Conservation (phyloP, 140 eudicot genomes). For the Anethum foeniculum region DNA sequence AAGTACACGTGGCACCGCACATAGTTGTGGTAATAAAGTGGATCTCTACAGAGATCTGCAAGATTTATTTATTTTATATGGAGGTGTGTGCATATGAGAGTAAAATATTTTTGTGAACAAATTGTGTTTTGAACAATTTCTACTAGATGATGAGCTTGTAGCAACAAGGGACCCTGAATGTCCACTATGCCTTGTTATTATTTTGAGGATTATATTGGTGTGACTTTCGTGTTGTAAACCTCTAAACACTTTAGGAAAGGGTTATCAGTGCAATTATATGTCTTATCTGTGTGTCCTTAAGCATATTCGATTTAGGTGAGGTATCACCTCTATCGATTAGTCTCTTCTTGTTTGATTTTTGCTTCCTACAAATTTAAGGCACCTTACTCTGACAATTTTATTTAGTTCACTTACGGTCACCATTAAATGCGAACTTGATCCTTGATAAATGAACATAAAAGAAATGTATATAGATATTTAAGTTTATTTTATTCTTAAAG, state of each 20-base stretch:
- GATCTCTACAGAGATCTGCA: background rate
- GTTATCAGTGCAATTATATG: background rate
- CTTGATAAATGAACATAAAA: background rate
- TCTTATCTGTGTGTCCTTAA: background rate
- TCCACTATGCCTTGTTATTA: background rate
- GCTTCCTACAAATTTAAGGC: background rate
- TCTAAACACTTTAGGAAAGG: background rate
- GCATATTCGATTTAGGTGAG: background rate
- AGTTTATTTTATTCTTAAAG: background rate
- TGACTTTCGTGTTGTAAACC: background rate
- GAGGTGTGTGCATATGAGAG: background rate
- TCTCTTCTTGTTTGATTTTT: background rate
- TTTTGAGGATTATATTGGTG: background rate
- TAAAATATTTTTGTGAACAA: background rate
- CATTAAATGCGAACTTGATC: background rate
- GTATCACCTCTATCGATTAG: background rate
- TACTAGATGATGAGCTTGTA: background rate
- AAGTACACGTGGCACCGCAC: background rate
- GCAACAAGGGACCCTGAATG: background rate
- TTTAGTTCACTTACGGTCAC: background rate
- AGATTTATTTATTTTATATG: background rate
- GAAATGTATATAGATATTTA: background rate
- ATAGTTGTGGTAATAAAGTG: background rate
- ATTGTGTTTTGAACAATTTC: background rate
- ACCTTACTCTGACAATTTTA: background rate